Conservation (phyloP, 202 grass and related monocot genomes). For the Setaria italica region DNA sequence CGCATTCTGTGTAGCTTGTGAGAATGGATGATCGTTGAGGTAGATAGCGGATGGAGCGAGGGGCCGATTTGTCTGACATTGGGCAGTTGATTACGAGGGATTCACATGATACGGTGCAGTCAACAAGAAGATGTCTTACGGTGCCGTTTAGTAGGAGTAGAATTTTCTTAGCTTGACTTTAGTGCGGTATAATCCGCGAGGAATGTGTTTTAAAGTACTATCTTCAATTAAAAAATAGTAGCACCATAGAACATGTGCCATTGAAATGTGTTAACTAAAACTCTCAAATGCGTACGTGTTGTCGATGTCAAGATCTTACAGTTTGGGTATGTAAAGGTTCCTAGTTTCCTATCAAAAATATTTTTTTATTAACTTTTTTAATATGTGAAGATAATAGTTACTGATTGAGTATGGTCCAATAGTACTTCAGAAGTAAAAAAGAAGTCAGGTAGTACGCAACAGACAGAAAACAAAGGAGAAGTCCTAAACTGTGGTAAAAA, state of each 20-base stretch:
- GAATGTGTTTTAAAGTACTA: not conserved
- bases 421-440: not conserved
- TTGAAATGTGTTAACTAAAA: not conserved
- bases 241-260: not conserved
- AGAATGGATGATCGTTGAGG: not conserved
- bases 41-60: not conserved
- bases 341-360: not conserved
- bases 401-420: not conserved
- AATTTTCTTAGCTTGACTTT: constrained; percentile 17
- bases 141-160: not conserved
- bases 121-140: not conserved
- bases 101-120: not conserved
- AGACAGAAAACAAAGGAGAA: not conserved
- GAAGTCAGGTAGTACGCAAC: not conserved
- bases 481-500: not conserved
- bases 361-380: not conserved
- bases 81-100: not conserved
- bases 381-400: not conserved
- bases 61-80: constrained; percentile 36
- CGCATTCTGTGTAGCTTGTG: not conserved
- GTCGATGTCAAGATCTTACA: not conserved
- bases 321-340: not conserved
- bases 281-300: not conserved
- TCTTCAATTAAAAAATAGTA: not conserved
- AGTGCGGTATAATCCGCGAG: not conserved